Evolutionary conservation across 2,329 filamentous ascomycete genomes (phyloP), one percentile per base, ranked within the genome.

Genomic region (Cladosporium colombiae): DNA sequence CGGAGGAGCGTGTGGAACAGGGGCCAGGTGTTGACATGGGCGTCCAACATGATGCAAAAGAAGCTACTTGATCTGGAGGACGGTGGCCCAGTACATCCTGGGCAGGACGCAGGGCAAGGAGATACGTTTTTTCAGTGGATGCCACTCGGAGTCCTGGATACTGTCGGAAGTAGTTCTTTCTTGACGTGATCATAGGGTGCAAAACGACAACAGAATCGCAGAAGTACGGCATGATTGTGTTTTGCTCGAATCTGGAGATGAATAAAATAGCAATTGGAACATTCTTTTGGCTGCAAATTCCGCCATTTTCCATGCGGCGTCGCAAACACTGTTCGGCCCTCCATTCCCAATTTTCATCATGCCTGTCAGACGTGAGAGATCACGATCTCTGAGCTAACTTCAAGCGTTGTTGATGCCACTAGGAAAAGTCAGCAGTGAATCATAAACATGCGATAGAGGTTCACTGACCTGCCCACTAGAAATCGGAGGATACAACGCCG

Each of bases 341-440:
- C 11, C 40, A 3, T 46, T n/a, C n/a, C 10, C n/a, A 2, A n/a
- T 7, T 46, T 3, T 8, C 10, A 18, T 21, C n/a, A 21, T 46
- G 10, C 23, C n/a, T 8, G n/a, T 46, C 40, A 6, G 8, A 8
- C 8, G 18, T n/a, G 8, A 7, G 23, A 18, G 55, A 40, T 27
- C 21, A 35, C 2, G 31, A 11, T 57, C 40, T 57, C 23, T 57
- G 55, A 14, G 55, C 55, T n/a, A 35, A 27, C 21, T 57, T 25
- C 33, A 57, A 25, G 37, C 55, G 31, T 35, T 57, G 31, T 25
- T 57, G 55, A 7, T 57, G 55, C 55, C 55, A 57, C 55, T 57
- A 23, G 5, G 27, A 23, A 7, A 40, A 16, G 31, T 57, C n/a
- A 57, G 55, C 8, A 57, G 14, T 25, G n/a, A 6, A 25, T 13